Percentiles rank a stretch among this genome's conserved stretches.
Evolutionary conservation across 1,284 basidiomycete species (phyloP).

Genomic region (Agaricales sp.): DNA sequence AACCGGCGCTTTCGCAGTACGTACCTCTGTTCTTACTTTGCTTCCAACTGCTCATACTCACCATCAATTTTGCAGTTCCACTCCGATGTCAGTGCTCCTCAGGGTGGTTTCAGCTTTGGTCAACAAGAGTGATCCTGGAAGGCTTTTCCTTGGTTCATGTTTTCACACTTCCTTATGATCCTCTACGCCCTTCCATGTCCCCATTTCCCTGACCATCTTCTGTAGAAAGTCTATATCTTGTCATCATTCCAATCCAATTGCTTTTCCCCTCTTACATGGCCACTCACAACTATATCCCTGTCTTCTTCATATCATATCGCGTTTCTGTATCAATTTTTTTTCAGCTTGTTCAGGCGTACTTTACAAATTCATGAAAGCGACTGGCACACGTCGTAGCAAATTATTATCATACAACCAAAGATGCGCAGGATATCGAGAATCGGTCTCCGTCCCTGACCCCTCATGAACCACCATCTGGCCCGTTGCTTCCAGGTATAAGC

Average conservation of each 20-base stretch:
- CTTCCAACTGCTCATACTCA: slow-evolving; percentile 16
- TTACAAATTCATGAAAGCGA: background rate
- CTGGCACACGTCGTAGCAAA: too few relatives aligned
- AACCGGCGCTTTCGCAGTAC: slow-evolving; percentile 82
- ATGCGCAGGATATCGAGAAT: too few relatives aligned
- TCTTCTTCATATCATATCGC: background rate
- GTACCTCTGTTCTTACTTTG: slow-evolving; percentile 23
- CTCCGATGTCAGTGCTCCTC: slow-evolving; percentile 73
- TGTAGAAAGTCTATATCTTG: slow-evolving; percentile 6
- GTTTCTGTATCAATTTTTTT: slow-evolving; percentile 6
- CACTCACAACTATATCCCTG: too few relatives aligned
- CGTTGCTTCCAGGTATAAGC: slow-evolving; percentile 11
- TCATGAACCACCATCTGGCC: slow-evolving; percentile 10
- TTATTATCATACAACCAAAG: too few relatives aligned
- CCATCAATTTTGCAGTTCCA: slow-evolving; percentile 49
- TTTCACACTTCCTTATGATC: slow-evolving; percentile 4
- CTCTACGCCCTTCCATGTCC: too few relatives aligned
- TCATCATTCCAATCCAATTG: slow-evolving; percentile 5
- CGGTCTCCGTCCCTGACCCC: too few relatives aligned
- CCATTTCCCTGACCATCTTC: too few relatives aligned
- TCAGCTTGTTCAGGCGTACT: slow-evolving; percentile 6
- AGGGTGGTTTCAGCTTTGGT: slow-evolving; percentile 92
- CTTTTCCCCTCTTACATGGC: too few relatives aligned
- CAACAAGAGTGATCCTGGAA: slow-evolving; percentile 18
- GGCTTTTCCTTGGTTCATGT: slow-evolving; percentile 9